Conservation (phyloP, 192 early-diverging fungal genomes). For the Chytriomyces confervae region DNA sequence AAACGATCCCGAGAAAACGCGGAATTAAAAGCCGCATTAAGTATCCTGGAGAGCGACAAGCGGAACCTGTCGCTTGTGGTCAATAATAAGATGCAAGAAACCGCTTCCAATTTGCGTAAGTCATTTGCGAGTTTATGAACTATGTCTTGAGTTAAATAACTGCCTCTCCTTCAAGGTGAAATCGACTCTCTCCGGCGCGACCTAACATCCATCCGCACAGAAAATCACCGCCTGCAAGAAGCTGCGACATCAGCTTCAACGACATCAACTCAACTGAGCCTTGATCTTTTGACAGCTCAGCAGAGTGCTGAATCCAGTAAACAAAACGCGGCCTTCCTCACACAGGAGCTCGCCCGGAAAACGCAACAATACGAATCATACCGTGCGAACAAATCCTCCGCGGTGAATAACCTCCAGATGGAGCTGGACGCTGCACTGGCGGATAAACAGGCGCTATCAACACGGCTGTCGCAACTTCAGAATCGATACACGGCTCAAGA, state of each 20-base stretch:
- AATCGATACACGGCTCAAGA: too few species aligned
- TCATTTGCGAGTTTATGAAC: neutral
- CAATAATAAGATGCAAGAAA: slow-evolving; percentile 26
- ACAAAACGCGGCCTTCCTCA: slow-evolving; percentile 68
- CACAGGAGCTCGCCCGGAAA: slow-evolving; percentile 67
- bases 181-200: slow-evolving; percentile 1
- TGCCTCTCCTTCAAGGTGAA: neutral
- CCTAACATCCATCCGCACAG: slow-evolving; percentile 6
- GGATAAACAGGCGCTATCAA: too few species aligned
- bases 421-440: neutral
- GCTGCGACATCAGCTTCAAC: neutral
- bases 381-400: slow-evolving; percentile 52
- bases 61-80: slow-evolving; percentile 20
- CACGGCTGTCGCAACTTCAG: too few species aligned
- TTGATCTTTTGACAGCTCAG: neutral
- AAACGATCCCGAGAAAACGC: slow-evolving; percentile 18
- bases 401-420: neutral
- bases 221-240: slow-evolving; percentile 15
- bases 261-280: neutral
- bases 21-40: slow-evolving; percentile 16
- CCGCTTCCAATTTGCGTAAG: slow-evolving; percentile 26
- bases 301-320: slow-evolving; percentile 66
- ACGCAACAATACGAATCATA: slow-evolving; percentile 57
- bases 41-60: slow-evolving; percentile 25
- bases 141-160: neutral